Evolutionary conservation across 495 filamentous ascomycete genomes (phyloP).

Genomic region (Xylaria intraflava): DNA sequence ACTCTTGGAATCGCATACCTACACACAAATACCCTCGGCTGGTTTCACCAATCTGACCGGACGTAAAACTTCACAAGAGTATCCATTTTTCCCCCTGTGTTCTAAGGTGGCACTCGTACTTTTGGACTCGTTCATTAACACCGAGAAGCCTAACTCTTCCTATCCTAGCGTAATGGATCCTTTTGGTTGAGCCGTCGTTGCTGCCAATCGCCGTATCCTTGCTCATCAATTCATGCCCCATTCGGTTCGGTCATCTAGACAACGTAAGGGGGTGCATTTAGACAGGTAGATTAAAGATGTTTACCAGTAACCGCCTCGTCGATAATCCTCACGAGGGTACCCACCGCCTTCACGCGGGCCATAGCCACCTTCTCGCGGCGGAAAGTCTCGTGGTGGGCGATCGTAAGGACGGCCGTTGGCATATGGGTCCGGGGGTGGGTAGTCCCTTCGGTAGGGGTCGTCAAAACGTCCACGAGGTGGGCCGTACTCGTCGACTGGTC

Average conservation of each 20-base stretch:
- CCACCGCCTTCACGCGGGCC: slow-evolving; percentile 39
- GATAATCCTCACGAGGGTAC: slow-evolving; percentile 39
- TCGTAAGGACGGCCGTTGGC: slow-evolving; percentile 58
- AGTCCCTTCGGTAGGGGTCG: slow-evolving; percentile 57
- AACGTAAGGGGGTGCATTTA: slow-evolving; percentile 28
- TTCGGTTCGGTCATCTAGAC: slow-evolving; percentile 20
- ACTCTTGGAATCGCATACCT: background rate
- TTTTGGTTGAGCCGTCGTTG: slow-evolving; percentile 1
- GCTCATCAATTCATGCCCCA: slow-evolving; percentile 7
- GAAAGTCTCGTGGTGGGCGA: slow-evolving; percentile 49
- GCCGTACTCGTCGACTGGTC: slow-evolving; percentile 73
- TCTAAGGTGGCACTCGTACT: too few species aligned
- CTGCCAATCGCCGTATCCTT: background rate
- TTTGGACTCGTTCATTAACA: background rate
- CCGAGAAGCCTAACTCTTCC: slow-evolving; percentile 4
- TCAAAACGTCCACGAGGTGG: slow-evolving; percentile 55
- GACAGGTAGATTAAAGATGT: slow-evolving; percentile 20
- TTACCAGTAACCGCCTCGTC: slow-evolving; percentile 42
- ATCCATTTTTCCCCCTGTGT: background rate
- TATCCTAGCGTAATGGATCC: slow-evolving; percentile 3
- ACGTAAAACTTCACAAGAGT: background rate
- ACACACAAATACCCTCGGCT: background rate
- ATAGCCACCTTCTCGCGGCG: slow-evolving; percentile 46
- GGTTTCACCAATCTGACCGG: background rate
- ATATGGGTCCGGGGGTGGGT: slow-evolving; percentile 58